Evolutionary conservation across 345 rosid genomes (phyloP).

Genomic region (Pistacia atlantica): DNA sequence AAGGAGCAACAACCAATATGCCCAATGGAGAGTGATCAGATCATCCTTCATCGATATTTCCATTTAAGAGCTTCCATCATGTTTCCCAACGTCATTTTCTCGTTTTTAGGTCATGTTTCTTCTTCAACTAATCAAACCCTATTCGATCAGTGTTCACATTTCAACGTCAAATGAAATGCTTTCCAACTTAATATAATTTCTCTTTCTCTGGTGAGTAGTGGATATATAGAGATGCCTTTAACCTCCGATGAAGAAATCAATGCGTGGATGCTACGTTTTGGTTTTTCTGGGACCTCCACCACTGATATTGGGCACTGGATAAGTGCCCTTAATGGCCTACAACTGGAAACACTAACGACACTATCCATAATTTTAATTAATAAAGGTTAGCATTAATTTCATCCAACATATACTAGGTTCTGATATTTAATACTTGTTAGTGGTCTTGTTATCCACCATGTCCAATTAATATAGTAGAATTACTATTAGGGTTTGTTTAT

Average conservation of each 20-base stretch:
- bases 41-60: constrained; percentile 4
- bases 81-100: constrained; percentile 2
- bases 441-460: background rate
- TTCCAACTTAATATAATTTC: background rate
- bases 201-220: background rate
- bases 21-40: background rate
- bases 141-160: background rate
- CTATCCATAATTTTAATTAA: background rate
- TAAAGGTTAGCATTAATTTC: constrained; percentile 8
- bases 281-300: constrained; percentile 24
- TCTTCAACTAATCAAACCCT: constrained; percentile 5
- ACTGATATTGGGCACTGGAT: constrained; percentile 20
- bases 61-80: constrained; percentile 7
- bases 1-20: constrained; percentile 16
- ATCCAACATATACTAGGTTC: constrained; percentile 23
- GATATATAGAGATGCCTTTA: background rate
- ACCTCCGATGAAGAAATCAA: constrained; percentile 6
- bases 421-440: background rate
- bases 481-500: constrained; percentile 5
- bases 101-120: background rate
- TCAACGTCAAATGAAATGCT: background rate
- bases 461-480: background rate
- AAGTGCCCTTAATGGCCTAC: constrained; percentile 32
- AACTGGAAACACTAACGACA: constrained; percentile 2
- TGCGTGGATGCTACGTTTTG: constrained; percentile 23